These are phyloP conservation scores for Zygosaccharomyces bailii DNA, from an alignment of 805 yeast species.

Conservation along the genomic window DNA sequence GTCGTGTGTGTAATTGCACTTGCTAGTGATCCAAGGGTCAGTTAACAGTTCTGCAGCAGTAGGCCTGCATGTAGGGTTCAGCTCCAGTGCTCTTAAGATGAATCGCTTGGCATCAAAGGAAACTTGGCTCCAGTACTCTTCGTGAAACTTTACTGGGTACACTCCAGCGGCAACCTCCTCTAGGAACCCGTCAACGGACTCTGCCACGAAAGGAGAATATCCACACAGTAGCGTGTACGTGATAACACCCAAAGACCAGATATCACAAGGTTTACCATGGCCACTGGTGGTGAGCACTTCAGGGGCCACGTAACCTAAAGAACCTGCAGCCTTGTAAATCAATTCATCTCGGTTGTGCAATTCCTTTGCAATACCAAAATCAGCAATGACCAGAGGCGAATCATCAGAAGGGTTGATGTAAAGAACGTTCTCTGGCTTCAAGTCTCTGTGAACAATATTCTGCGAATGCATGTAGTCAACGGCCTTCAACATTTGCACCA, in stretches of 20 bases:
- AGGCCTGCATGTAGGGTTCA: conserved; percentile 65
- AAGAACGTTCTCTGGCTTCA: conserved; percentile 90
- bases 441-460: conserved; percentile 88
- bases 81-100: conserved; percentile 64
- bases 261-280: conserved; percentile 93
- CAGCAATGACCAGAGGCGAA: conserved; percentile 82
- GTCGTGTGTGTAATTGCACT: conserved; percentile 52
- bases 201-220: conserved; percentile 86
- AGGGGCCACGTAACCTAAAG: conserved; percentile 96
- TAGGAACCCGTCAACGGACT: conserved; percentile 74
- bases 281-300: conserved; percentile 80
- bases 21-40: conserved; percentile 71
- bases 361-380: conserved; percentile 91
- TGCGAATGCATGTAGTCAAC: conserved; percentile 68
- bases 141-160: conserved; percentile 78
- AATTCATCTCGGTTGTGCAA: conserved; percentile 57
- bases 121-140: conserved; percentile 79
- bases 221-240: conserved; percentile 89
- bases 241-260: conserved; percentile 94
- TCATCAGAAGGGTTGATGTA: conserved; percentile 56
- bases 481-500: conserved; percentile 74
- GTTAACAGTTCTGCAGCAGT: conserved; percentile 60
- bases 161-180: conserved; percentile 69
- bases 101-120: conserved; percentile 78
- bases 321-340: conserved; percentile 76